These are phyloP conservation scores for Gnaphalium uliginosum DNA, from an alignment of 129 eudicot genomes.

Conservation along the genomic window DNA sequence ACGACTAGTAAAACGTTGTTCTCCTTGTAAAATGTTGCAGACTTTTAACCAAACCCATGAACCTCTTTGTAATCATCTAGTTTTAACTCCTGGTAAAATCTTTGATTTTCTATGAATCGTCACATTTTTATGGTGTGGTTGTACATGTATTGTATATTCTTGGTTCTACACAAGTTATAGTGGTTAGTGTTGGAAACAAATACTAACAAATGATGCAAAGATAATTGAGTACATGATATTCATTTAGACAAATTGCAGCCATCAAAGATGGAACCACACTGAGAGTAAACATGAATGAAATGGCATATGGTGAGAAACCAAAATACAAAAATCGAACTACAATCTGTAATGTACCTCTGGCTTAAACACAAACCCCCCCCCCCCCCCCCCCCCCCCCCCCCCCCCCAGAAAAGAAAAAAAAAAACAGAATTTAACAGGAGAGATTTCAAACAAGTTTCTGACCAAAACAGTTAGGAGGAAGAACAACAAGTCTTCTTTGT, in stretches of 20 bases:
- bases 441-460: slow-evolving; percentile 1
- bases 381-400: no score
- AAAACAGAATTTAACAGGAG: slow-evolving; percentile 16
- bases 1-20: slow-evolving; percentile 17
- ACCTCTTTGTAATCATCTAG: slow-evolving; percentile 7
- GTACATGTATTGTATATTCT: neutral
- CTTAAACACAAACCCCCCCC: slow-evolving; percentile 32
- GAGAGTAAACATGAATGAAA: slow-evolving; percentile 8
- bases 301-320: slow-evolving; percentile 9
- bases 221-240: slow-evolving; percentile 18
- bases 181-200: neutral
- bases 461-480: slow-evolving; percentile 35
- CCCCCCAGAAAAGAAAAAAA: no score
- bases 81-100: slow-evolving; percentile 19
- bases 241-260: slow-evolving; percentile 23
- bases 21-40: slow-evolving; percentile 36
- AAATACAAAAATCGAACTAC: slow-evolving; percentile 24
- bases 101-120: neutral
- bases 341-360: slow-evolving; percentile 18
- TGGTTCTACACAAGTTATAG: slow-evolving; percentile 1
- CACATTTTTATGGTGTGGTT: neutral
- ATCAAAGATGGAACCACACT: slow-evolving; percentile 18
- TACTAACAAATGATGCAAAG: slow-evolving; percentile 4
- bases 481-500: slow-evolving; percentile 81
- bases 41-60: slow-evolving; percentile 20